These are phyloP conservation scores for Eimeria tenella DNA, from an alignment of 169 alveolate species.

Conservation along the genomic window DNA sequence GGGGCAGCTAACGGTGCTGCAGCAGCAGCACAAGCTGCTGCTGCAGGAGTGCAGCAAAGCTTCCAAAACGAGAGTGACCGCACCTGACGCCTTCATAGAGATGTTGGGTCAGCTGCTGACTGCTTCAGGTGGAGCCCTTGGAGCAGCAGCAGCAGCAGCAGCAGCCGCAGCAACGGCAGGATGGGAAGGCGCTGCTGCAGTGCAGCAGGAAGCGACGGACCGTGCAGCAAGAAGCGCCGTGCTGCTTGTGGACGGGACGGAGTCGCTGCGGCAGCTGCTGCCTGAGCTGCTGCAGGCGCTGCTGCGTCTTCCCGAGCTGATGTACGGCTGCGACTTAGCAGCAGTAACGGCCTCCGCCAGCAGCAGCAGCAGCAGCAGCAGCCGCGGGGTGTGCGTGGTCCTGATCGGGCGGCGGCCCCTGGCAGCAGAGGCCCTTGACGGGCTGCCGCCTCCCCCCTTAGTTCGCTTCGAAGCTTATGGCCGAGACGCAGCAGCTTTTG, in stretches of 20 bases:
- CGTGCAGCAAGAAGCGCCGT: conserved; percentile 25
- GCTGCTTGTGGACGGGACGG: conserved; percentile 53
- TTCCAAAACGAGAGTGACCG: background rate
- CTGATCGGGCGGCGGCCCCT: conserved; percentile 48
- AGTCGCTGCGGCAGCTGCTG: conserved; percentile 50
- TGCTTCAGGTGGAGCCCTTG: background rate
- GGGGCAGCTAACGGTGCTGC: conserved; percentile 36
- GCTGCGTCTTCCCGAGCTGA: conserved; percentile 73
- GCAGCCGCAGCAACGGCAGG: conserved; percentile 9
- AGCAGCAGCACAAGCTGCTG: conserved; percentile 41
- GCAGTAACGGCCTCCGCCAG: background rate
- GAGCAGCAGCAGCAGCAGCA: conserved; percentile 8
- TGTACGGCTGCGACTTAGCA: conserved; percentile 21
- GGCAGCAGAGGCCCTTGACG: conserved; percentile 30
- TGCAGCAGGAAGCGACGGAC: conserved; percentile 35
- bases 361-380: conserved; percentile 15
- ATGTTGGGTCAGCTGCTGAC: background rate
- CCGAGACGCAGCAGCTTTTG: conserved; percentile 13
- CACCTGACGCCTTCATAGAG: conserved; percentile 14
- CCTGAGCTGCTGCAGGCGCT: conserved; percentile 76
- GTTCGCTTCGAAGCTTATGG: conserved; percentile 31
- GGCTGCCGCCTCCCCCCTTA: conserved; percentile 51
- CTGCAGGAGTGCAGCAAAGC: conserved; percentile 23
- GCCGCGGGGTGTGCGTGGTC: conserved; percentile 33
- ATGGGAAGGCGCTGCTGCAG: conserved; percentile 38